Evolutionary conservation across 495 filamentous ascomycete species (phyloP), one percentile per base, ranked within the genome.

Genomic region (Talaromyces proteolyticus): DNA sequence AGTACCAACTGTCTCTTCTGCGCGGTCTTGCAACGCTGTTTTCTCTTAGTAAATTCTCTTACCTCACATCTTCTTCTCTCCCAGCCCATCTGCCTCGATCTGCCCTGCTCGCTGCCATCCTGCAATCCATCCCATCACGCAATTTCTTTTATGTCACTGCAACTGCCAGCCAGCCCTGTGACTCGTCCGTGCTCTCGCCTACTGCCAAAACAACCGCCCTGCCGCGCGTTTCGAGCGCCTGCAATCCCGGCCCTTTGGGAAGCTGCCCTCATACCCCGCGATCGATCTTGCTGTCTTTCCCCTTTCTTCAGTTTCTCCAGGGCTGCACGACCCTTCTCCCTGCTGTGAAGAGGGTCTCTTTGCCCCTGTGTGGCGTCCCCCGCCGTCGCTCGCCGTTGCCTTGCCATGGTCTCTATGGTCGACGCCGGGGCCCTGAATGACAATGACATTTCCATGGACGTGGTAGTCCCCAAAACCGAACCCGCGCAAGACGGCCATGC

Each of bases 111-210:
- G 14, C 20, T 21, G 23, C n/a, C 10, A 10, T 10, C n/a, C 34
- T 22, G 16, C 38, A 16, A 11, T 19, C 8, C 63, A 63, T 63
- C 53, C 24, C 56, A 44, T 52, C 43, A 55, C 53, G 43, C 59
- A 58, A 58, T 72, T 73, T 71, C 57, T 61, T 71, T 74, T 72
- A 74, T 74, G 71, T 73, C 69, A 73, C 63, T 55, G 58, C 44
- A 43, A 51, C 19, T 44, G 46, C 49, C 17, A 21, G 16, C 22
- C 16, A 7, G 11, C n/a, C 18, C 29, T 34, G 29, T 34, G 19
- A 39, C 29, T 50, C 37, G 45, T 37, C 26, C 26, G 45, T 37
- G 43, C 43, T 45, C 18, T 37, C 22, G 20, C 46, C 20, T 40
- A 49, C 37, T 50, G 47, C 19, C 22, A 39, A n/a, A n/a, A n/a